Percentiles rank a stretch among this genome's conserved stretches.
Conservation (phyloP, 768 basidiomycete species). For the Tephrocybe sp. region DNA sequence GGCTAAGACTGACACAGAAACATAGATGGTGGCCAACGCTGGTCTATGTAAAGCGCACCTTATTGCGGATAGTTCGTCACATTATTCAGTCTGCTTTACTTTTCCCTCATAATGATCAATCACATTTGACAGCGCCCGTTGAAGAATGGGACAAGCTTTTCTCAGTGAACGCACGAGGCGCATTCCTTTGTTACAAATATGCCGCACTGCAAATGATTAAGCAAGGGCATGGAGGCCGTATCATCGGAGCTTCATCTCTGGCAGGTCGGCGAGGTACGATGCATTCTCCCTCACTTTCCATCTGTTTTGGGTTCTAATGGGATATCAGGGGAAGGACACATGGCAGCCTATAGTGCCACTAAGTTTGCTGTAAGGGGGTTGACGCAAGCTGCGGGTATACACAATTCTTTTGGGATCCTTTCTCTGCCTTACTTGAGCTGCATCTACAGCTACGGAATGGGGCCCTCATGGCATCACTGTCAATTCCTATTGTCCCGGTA, state of each 20-base stretch:
- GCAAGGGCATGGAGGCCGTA: conserved; percentile 31
- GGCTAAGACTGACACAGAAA: neutral
- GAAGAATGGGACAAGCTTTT: conserved; percentile 27
- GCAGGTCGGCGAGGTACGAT: conserved; percentile 29
- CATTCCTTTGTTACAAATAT: conserved; percentile 30
- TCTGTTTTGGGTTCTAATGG: neutral
- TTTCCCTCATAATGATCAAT: neutral
- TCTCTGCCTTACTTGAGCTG: neutral
- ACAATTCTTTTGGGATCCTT: neutral
- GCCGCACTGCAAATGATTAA: conserved; percentile 32
- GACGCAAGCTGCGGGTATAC: conserved; percentile 29
- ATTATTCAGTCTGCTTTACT: neutral
- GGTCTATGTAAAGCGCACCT: conserved; percentile 21
- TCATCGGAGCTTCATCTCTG: conserved; percentile 31
- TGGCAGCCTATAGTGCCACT: conserved; percentile 29
- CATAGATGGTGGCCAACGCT: conserved; percentile 35
- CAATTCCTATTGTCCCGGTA: conserved; percentile 22
- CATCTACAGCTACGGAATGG: conserved; percentile 16
- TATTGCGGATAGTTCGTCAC: conserved; percentile 20
- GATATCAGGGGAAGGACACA: conserved; percentile 6
- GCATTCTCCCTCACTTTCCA: neutral
- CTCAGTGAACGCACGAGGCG: conserved; percentile 27
- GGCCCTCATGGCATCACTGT: conserved; percentile 20
- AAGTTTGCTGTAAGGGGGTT: conserved; percentile 41
- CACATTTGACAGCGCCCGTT: conserved; percentile 13